Evolutionary conservation across 345 rosid species (phyloP), one percentile per base, ranked within the genome.

Genomic region (Brassica incana): DNA sequence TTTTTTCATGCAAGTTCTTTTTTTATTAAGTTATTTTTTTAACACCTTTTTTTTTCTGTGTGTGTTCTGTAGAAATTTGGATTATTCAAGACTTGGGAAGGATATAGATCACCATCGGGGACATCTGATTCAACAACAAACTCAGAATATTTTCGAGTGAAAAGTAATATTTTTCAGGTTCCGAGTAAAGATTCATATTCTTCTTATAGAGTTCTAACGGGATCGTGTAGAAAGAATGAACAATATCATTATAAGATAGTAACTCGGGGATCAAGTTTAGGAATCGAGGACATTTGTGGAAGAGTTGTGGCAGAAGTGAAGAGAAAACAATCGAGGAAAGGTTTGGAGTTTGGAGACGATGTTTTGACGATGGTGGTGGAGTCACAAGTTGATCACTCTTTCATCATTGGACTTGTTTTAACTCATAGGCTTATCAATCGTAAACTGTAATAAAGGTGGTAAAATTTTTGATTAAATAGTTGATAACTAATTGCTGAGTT

Each of bases 291-390:
- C 64, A 45, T 30, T 8, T n/a, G 65, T 11, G 91, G 92, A 52
- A 83, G 18, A 9, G 14, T 76, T 23, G 68, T 90, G 64, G 91
- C 94, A 65, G 79, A 80, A 69, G 79, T 88, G 20, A 88, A 79
- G 82, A 84, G 88, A 74, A 90, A 90, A 81, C 81, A 87, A 73
- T 77, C 85, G 30, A 69, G 14, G 9, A 30, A 75, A 23, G 91
- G 95, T 36, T 75, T 86, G 56, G 83, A 66, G 33, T 64, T 90
- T 1, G 95, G 92, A 65, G 84, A 85, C 18, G 92, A 90, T 82
- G 90, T 88, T 11, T 76, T 86, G 77, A 76, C 83, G 25, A 71
- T 88, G 92, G 84, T 77, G 83, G 86, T 88, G 1, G 88, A 85
- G 78, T 87, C 95, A n/a, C 67, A 69, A 20, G 66, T 85, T 48